Conservation (phyloP, 148 eudicot genomes). For the Chenopodium formosanum region DNA sequence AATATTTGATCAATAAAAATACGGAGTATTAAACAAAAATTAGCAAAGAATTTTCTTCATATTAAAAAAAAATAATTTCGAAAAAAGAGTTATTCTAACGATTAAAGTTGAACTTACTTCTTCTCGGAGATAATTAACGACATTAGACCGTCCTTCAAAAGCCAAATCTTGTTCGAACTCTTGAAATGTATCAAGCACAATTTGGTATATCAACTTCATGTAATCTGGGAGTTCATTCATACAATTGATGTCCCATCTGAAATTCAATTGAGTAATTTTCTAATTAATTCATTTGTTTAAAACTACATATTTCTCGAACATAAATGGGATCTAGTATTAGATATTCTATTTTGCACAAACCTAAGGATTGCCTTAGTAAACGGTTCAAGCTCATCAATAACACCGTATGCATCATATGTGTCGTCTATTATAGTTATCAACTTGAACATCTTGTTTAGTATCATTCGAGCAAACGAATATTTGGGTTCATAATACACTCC, state of each 20-base stretch:
- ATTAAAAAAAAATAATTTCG: too few species aligned
- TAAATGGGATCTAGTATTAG: too few species aligned
- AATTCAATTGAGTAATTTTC: neutral
- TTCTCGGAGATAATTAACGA: constrained; percentile 18
- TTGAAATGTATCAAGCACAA: constrained; percentile 24
- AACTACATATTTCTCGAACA: too few species aligned
- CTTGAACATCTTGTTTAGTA: constrained; percentile 17
- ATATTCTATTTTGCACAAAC: constrained; percentile 16
- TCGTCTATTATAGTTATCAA: constrained; percentile 37
- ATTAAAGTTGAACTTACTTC: constrained; percentile 14
- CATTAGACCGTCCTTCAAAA: constrained; percentile 28
- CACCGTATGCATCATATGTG: constrained; percentile 39
- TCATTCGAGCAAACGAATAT: constrained; percentile 25
- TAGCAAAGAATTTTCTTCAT: too few species aligned
- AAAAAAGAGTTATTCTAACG: too few species aligned
- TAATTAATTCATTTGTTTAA: neutral
- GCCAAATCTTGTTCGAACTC: constrained; percentile 31
- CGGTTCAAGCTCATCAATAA: constrained; percentile 28
- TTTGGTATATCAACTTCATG: constrained; percentile 25
- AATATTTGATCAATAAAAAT: too few species aligned
- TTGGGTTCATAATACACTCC: constrained; percentile 38
- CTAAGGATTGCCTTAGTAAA: constrained; percentile 42
- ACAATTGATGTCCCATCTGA: constrained; percentile 36
- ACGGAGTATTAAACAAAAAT: too few species aligned
- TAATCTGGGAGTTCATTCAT: constrained; percentile 37